Evolutionary conservation across 441 rosid species (phyloP), one percentile per base, ranked within the genome.

Genomic region (Cnidoscolus chayamansa): DNA sequence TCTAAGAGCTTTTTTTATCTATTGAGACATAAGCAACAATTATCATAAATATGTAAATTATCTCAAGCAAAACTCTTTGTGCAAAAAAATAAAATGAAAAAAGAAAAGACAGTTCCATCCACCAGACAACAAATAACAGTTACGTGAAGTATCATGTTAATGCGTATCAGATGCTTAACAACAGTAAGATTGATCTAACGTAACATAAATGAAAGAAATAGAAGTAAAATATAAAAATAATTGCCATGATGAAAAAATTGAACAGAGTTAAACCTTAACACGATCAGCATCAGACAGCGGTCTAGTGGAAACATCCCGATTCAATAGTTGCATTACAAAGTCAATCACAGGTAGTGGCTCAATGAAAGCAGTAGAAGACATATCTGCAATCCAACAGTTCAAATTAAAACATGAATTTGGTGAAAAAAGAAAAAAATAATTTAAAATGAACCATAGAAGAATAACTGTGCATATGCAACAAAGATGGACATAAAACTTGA

Each of bases 1-100:
- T 85, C 98, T 88, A 63, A 94, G 92, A 25, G 98, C 98, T 78
- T 88, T 94, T 75, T 94, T 94, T 0, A 94, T 94, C 98, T 94
- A 84, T 81, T 56, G 16, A 62, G 3, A 63, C 63, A 84, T 25
- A 72, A 74, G 70, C 3, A n/a, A 35, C 15, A 25, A 30, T 35
- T 35, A 10, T 62, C 48, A 45, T 37, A 55, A 20, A 17, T 9
- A 32, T 35, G 37, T 25, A 43, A 35, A 58, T 49, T n/a, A 70
- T 43, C 48, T 15, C 3, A 40, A 17, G 17, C 48, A 65, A 57
- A 56, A 11, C 25, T 20, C 51, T 6, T 30, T 17, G 30, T 6
- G n/a, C 25, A n/a, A 4, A 59, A 7, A 8, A 9, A 4, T 9
- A 31, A 32, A 4, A 35, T 60, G 20, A 17, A 53, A 35, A 25